These are phyloP conservation scores for Penicillium fimorum DNA, from an alignment of 495 filamentous ascomycete species.

Conservation along the genomic window DNA sequence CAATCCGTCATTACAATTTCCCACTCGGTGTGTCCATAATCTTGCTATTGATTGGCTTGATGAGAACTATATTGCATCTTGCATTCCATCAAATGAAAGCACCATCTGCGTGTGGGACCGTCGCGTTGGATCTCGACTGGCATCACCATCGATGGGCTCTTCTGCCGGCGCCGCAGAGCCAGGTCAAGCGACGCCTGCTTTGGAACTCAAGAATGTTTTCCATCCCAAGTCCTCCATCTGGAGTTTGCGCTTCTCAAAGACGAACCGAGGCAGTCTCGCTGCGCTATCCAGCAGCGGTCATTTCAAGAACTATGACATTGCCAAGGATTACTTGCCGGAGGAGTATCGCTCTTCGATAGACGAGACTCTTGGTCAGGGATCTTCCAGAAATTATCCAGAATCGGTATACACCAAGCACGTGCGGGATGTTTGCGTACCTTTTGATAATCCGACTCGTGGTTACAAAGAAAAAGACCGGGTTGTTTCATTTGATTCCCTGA, in stretches of 20 bases:
- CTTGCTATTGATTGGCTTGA: conserved; percentile 86
- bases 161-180: conserved; percentile 33
- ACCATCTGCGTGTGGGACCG: conserved; percentile 87
- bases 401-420: conserved; percentile 49
- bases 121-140: conserved; percentile 58
- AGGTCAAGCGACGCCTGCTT: conserved; percentile 49
- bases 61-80: conserved; percentile 92
- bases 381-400: conserved; percentile 41
- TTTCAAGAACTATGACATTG: conserved; percentile 69
- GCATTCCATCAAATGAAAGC: conserved; percentile 64
- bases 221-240: conserved; percentile 61
- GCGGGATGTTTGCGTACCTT: conserved; percentile 47
- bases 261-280: conserved; percentile 69
- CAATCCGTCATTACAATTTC: conserved; percentile 60
- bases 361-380: conserved; percentile 41
- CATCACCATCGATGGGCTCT: conserved; percentile 38
- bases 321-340: conserved; percentile 54
- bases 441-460: conserved; percentile 41
- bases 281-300: conserved; percentile 77
- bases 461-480: conserved; percentile 61
- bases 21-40: conserved; percentile 85
- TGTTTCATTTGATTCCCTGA: conserved; percentile 86
- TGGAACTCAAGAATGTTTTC: conserved; percentile 67
- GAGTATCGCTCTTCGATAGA: conserved; percentile 42
- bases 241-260: conserved; percentile 76